Conservation (phyloP, 1,139 yeast species). For the Hansenula lynferdii region DNA sequence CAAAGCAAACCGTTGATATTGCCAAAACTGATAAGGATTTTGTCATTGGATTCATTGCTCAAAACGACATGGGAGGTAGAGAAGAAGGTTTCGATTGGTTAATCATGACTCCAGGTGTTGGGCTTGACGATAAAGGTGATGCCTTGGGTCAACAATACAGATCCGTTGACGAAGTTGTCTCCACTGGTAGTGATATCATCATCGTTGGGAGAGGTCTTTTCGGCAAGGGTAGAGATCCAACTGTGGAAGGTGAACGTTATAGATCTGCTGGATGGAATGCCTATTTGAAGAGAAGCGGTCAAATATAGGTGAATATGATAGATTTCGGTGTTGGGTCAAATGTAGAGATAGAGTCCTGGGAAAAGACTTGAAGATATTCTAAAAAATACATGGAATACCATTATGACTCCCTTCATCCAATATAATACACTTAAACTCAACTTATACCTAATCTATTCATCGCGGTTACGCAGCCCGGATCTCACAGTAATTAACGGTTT, state of each 20-base stretch:
- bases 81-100: conserved; percentile 92
- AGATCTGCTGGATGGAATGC: conserved; percentile 95
- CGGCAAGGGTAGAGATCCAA: conserved; percentile 94
- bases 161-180: conserved; percentile 78
- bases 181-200: conserved; percentile 85
- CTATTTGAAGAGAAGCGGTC: conserved; percentile 42
- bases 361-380: too few relatives aligned
- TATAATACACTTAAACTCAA: too few relatives aligned
- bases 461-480: too few relatives aligned
- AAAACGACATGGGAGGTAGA: conserved; percentile 76
- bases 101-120: conserved; percentile 97
- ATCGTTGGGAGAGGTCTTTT: conserved; percentile 97
- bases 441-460: too few relatives aligned
- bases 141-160: conserved; percentile 95
- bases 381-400: too few relatives aligned
- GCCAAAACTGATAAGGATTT: conserved; percentile 85
- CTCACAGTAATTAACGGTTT: too few relatives aligned
- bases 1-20: conserved; percentile 79
- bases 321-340: too few relatives aligned
- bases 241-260: conserved; percentile 81
- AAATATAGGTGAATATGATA: too few relatives aligned
- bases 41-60: conserved; percentile 96
- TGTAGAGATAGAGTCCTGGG: too few relatives aligned
- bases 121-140: conserved; percentile 97
- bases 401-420: too few relatives aligned